These are phyloP conservation scores for Nigrospora oryzae DNA, from an alignment of 2,329 filamentous ascomycete species.

Conservation along the genomic window DNA sequence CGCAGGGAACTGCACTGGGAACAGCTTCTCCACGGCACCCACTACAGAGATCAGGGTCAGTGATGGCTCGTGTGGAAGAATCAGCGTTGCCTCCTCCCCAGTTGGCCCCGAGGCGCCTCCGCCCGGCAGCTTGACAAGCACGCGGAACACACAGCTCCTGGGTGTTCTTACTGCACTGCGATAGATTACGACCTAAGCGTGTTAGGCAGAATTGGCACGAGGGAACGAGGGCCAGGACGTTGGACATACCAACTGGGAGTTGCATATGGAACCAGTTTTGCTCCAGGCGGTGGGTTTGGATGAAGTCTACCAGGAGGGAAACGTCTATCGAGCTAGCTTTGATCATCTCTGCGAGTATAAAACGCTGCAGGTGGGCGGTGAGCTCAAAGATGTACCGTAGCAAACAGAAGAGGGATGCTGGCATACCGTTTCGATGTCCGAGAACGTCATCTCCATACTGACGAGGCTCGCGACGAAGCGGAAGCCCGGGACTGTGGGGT, in stretches of 20 bases:
- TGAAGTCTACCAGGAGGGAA: constrained; percentile 34
- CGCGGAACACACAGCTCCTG: too few species aligned
- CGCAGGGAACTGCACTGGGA: constrained; percentile 20
- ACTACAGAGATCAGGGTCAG: constrained; percentile 6
- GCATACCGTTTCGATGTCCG: constrained; percentile 43
- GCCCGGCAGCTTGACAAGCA: too few species aligned
- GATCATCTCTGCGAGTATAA: constrained; percentile 49
- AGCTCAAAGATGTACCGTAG: neutral
- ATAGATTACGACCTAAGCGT: constrained; percentile 34
- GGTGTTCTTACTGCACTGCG: constrained; percentile 24
- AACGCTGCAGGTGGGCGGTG: constrained; percentile 32
- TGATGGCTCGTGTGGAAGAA: too few species aligned
- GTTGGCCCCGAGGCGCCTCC: too few species aligned
- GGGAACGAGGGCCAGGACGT: constrained; percentile 3
- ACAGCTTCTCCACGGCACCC: constrained; percentile 28
- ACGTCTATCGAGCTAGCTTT: constrained; percentile 45
- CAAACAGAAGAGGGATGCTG: neutral
- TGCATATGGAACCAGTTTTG: constrained; percentile 41
- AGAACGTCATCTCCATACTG: constrained; percentile 37
- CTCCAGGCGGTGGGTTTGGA: constrained; percentile 30
- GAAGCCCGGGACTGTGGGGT: neutral
- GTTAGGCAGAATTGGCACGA: too few species aligned
- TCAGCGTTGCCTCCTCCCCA: too few species aligned
- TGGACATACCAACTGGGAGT: constrained; percentile 32
- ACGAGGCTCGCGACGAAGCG: neutral